Conservation (phyloP, 768 basidiomycete species). For the Suillus luteus region DNA sequence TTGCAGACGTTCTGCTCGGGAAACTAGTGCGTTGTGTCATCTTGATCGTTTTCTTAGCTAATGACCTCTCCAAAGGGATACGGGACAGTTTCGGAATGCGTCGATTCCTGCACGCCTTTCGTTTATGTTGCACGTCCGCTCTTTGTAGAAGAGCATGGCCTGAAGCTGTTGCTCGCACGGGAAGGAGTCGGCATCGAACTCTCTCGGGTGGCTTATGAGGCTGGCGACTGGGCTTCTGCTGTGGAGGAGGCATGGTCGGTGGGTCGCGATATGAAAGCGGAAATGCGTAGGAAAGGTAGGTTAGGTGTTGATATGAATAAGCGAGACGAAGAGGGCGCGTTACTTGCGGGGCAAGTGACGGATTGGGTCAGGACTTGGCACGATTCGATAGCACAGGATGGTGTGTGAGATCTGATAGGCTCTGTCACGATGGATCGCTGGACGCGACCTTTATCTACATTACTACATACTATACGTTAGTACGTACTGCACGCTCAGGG, state of each 20-base stretch:
- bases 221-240: conserved; percentile 68
- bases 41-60: neutral
- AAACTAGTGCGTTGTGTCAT: conserved; percentile 59
- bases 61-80: conserved; percentile 54
- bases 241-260: conserved; percentile 58
- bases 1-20: conserved; percentile 73
- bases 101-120: conserved; percentile 76
- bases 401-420: neutral
- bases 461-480: neutral
- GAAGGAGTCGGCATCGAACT: conserved; percentile 75
- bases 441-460: neutral
- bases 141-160: conserved; percentile 80
- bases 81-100: conserved; percentile 79
- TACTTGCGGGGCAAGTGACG: conserved; percentile 50
- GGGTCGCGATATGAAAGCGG: conserved; percentile 49
- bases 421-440: neutral
- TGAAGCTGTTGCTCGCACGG: conserved; percentile 60
- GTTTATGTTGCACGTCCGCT: conserved; percentile 79
- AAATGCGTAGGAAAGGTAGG: conserved; percentile 45
- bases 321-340: conserved; percentile 43
- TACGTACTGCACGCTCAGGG: neutral
- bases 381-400: neutral
- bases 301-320: conserved; percentile 40
- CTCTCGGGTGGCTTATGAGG: conserved; percentile 62
- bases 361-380: conserved; percentile 45